Percentiles rank a stretch among this genome's conserved stretches.
Conservation (phyloP, 331 rosid genomes). For the Malus hybrid region DNA sequence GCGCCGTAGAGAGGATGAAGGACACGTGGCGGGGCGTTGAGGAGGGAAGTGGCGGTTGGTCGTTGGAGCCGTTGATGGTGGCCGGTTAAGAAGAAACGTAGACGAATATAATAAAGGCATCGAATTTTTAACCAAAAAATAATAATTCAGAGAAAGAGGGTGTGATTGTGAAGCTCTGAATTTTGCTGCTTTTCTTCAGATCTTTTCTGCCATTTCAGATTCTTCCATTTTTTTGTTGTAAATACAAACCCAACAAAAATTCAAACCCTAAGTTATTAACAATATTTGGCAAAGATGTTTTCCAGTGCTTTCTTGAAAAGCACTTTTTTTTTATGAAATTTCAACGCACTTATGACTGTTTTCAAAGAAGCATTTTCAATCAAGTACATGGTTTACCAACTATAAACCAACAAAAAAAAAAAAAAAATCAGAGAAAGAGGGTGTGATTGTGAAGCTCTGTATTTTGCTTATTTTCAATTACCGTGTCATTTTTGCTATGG, state of each 20-base stretch:
- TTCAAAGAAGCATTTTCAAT: too few species aligned
- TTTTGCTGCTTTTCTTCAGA: not conserved
- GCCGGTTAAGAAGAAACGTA: not conserved
- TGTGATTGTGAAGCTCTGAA: not conserved
- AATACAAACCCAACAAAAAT: too few species aligned
- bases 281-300: too few species aligned
- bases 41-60: slow-evolving; percentile 12
- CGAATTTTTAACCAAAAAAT: not conserved
- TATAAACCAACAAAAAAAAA: too few species aligned
- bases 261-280: too few species aligned
- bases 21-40: slow-evolving; percentile 12
- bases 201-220: not conserved
- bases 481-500: too few species aligned
- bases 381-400: too few species aligned
- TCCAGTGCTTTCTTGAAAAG: too few species aligned
- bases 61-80: slow-evolving; percentile 14
- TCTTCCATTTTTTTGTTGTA: too few species aligned
- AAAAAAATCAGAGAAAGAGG: not conserved
- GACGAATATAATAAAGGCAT: slow-evolving; percentile 14
- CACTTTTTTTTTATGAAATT: too few species aligned
- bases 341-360: too few species aligned
- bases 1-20: slow-evolving; percentile 17
- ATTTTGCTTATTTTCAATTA: too few species aligned
- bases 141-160: not conserved
- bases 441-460: not conserved